Evolutionary conservation across 2,329 filamentous ascomycete species (phyloP).

Genomic region (Teratosphaeriaceae sp.): DNA sequence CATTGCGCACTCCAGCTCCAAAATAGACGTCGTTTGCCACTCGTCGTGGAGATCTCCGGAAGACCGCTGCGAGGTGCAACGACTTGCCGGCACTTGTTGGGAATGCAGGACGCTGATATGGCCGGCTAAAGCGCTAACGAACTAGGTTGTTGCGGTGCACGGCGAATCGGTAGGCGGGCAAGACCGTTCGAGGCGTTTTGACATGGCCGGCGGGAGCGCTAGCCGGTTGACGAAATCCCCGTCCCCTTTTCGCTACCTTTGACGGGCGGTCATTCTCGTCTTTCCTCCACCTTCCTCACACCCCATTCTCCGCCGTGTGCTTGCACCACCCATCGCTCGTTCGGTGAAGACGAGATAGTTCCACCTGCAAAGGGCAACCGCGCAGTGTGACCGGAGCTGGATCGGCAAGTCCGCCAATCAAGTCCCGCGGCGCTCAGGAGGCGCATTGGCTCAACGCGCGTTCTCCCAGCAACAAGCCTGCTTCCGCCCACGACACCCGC

Average conservation of each 20-base stretch:
- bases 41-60: not conserved
- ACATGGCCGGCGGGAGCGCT: too few species aligned
- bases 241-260: too few species aligned
- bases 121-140: not conserved
- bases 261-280: too few species aligned
- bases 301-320: not conserved
- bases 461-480: conserved; percentile 25
- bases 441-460: conserved; percentile 24
- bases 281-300: not conserved
- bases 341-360: too few species aligned
- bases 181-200: too few species aligned
- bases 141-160: not conserved
- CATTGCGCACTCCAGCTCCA: not conserved
- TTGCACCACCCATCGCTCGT: too few species aligned
- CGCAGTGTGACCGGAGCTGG: conserved; percentile 4
- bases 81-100: too few species aligned
- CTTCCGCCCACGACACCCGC: conserved; percentile 10
- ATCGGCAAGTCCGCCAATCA: conserved; percentile 22
- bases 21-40: not conserved
- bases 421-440: conserved; percentile 13
- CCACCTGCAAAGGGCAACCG: not conserved
- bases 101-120: not conserved
- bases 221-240: too few species aligned
- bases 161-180: not conserved
- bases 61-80: too few species aligned